phyloP scores from a whole-genome alignment of 306 rosid species.

The Trifolium dubium region DNA sequence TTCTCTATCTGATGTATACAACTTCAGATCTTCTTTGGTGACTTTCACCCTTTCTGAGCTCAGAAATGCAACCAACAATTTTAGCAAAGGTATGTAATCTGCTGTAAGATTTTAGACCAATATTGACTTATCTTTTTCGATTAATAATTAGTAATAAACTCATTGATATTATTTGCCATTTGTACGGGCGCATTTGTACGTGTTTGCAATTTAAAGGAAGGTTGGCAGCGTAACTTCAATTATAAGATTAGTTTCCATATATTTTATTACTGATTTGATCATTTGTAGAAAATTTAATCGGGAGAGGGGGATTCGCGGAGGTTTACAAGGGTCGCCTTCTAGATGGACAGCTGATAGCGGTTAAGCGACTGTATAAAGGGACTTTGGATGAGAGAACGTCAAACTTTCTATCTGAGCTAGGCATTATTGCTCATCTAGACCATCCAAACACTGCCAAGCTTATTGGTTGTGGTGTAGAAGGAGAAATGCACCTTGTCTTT shows the following conservation, averaged over 20 bases:
- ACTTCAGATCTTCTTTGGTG: conserved; percentile 53
- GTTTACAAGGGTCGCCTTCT: conserved; percentile 72
- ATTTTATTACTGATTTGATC: neutral
- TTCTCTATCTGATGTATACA: conserved; percentile 41
- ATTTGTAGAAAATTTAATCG: conserved; percentile 66
- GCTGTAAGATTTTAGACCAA: neutral
- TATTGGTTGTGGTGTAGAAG: conserved; percentile 74
- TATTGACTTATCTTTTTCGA: neutral
- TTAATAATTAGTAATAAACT: neutral
- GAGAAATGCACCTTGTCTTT: conserved; percentile 76
- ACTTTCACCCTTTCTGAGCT: conserved; percentile 60
- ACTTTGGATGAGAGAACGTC: conserved; percentile 62
- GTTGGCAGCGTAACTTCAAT: neutral
- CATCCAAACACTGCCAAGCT: conserved; percentile 81
- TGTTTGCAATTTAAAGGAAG: neutral
- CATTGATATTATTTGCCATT: neutral
- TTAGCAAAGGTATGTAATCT: conserved; percentile 56
- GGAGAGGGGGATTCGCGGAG: conserved; percentile 78
- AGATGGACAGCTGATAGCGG: conserved; percentile 73
- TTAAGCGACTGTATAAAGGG: conserved; percentile 67
- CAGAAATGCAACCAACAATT: conserved; percentile 63
- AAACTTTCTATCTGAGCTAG: conserved; percentile 71
- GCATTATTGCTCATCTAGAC: conserved; percentile 70
- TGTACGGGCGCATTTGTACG: neutral
- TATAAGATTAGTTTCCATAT: neutral